Percentiles rank a stretch among this genome's conserved stretches.
Conservation (phyloP, 2,329 filamentous ascomycete species). For the Myriosclerotinia curreyana region DNA sequence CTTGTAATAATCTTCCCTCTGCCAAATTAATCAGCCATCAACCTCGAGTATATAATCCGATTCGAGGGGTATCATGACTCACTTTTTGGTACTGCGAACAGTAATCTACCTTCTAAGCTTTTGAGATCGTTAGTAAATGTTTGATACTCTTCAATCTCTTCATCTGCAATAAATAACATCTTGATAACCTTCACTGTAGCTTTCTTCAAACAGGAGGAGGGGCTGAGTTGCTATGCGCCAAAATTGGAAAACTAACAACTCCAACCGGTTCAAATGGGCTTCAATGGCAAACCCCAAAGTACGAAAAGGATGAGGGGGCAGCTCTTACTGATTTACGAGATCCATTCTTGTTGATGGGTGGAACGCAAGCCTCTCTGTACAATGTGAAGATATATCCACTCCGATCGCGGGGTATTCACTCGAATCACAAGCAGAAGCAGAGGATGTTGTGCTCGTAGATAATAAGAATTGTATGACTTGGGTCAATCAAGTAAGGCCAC, state of each 20-base stretch:
- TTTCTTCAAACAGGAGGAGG: not conserved
- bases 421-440: conserved; percentile 10
- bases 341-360: conserved; percentile 47
- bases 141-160: conserved; percentile 43
- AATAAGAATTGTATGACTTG: conserved; percentile 7
- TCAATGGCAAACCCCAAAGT: conserved; percentile 4
- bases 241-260: not conserved
- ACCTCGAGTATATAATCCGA: conserved; percentile 8
- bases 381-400: conserved; percentile 12
- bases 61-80: conserved; percentile 44
- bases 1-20: conserved; percentile 92
- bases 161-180: conserved; percentile 41
- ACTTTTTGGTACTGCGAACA: conserved; percentile 99
- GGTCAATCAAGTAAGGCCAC: not conserved
- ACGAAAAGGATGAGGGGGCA: conserved; percentile 28
- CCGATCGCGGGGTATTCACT: conserved; percentile 21
- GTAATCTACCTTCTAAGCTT: conserved; percentile 85
- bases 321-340: conserved; percentile 57
- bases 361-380: not conserved
- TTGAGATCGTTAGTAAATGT: conserved; percentile 41
- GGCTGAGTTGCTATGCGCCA: not conserved
- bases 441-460: conserved; percentile 5
- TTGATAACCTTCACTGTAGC: conserved; percentile 7
- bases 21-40: conserved; percentile 27
- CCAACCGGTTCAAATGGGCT: not conserved